These are phyloP conservation scores for Penicillium sp. DNA, from an alignment of 2,329 filamentous ascomycete genomes.

Conservation along the genomic window DNA sequence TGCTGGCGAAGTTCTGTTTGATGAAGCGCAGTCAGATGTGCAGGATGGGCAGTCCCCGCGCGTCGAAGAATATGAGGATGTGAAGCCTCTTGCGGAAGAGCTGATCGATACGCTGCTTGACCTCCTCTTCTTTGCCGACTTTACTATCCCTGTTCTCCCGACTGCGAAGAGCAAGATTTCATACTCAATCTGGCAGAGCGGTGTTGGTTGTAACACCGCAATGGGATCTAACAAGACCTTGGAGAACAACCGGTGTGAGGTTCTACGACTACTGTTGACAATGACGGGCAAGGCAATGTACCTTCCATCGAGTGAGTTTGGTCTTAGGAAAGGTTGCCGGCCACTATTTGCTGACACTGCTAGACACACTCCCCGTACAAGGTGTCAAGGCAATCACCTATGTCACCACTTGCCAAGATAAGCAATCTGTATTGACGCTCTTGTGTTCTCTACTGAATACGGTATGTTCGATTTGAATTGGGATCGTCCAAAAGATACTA, in stretches of 20 bases:
- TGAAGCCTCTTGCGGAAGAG: slow-evolving; percentile 88
- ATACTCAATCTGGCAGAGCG: slow-evolving; percentile 97
- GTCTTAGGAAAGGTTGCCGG: not conserved
- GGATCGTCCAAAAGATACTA: slow-evolving; percentile 12
- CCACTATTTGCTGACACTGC: slow-evolving; percentile 17
- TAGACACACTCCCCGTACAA: slow-evolving; percentile 74
- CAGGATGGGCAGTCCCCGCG: slow-evolving; percentile 52
- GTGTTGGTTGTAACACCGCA: slow-evolving; percentile 90
- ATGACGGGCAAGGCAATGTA: slow-evolving; percentile 94
- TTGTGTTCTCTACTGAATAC: slow-evolving; percentile 95
- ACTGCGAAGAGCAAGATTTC: slow-evolving; percentile 79
- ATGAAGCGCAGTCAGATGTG: slow-evolving; percentile 68
- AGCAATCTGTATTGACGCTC: slow-evolving; percentile 87
- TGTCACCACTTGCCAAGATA: slow-evolving; percentile 84
- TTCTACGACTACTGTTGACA: slow-evolving; percentile 82
- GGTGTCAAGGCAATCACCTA: slow-evolving; percentile 87
- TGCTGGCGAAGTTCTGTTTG: slow-evolving; percentile 80
- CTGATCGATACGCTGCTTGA: slow-evolving; percentile 89
- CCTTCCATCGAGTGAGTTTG: slow-evolving; percentile 70
- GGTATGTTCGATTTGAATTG: slow-evolving; percentile 57
- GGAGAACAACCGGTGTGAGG: slow-evolving; percentile 90
- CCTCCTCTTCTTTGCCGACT: slow-evolving; percentile 86
- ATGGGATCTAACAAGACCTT: slow-evolving; percentile 88
- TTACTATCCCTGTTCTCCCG: slow-evolving; percentile 78
- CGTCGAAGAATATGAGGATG: slow-evolving; percentile 74